Evolutionary conservation across 176 grass and related monocot species (phyloP).

Genomic region (Pharus latifolius): DNA sequence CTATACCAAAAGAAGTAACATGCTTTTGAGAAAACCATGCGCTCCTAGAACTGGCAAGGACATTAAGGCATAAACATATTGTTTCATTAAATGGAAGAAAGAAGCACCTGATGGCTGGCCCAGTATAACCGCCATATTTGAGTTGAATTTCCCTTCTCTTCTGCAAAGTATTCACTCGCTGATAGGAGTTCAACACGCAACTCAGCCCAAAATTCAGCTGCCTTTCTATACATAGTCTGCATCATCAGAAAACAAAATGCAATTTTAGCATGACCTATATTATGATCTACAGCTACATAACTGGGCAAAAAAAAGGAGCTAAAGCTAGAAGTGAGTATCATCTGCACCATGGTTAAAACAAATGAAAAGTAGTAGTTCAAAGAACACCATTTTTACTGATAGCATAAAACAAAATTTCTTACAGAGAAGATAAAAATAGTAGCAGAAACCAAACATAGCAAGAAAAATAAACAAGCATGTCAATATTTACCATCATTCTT

Average conservation of each 20-base stretch:
- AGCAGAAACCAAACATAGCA: conserved; percentile 6
- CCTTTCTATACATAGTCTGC: conserved; percentile 90
- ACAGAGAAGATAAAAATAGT: neutral
- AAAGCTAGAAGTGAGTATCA: too few relatives aligned
- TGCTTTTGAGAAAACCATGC: neutral
- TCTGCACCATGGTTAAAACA: neutral
- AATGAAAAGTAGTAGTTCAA: neutral
- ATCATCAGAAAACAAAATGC: conserved; percentile 15
- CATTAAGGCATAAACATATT: neutral
- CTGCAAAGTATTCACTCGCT: conserved; percentile 63
- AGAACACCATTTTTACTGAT: neutral
- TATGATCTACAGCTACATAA: neutral
- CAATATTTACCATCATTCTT: conserved; percentile 80
- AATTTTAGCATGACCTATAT: neutral
- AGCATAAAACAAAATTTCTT: neutral
- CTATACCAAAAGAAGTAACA: neutral
- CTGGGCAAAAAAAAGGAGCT: neutral
- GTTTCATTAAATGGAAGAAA: conserved; percentile 10
- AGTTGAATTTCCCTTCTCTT: conserved; percentile 66
- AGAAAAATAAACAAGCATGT: neutral
- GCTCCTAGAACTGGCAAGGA: neutral
- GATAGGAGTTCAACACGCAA: conserved; percentile 85
- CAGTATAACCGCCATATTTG: conserved; percentile 89
- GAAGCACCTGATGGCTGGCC: conserved; percentile 89
- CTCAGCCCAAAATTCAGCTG: conserved; percentile 90